Evolutionary conservation across 2,329 filamentous ascomycete genomes (phyloP), one percentile per base, ranked within the genome.

Genomic region (Cladosporium sp.): DNA sequence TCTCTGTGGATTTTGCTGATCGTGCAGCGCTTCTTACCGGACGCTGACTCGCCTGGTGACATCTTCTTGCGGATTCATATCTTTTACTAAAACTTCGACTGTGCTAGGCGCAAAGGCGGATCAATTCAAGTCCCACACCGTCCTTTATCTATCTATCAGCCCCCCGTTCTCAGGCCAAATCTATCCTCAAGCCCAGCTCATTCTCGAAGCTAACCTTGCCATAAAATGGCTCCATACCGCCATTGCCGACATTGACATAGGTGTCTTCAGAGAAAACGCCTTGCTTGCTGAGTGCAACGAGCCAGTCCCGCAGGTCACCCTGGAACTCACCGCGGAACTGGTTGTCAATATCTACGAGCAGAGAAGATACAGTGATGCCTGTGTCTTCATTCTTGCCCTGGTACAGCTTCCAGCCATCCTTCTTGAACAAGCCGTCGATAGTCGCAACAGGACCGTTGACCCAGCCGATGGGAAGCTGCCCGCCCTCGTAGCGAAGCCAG

Each of bases 171-270:
- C n/a, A 46, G 8, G 39, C 21, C 39, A 66, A 23, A 26, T 65
- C 58, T 26, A 68, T 68, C 48, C 48, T 53, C 66, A 71, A 23
- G 5, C 54, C 64, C 18, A 70, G 32, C 39, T 66, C 66, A 28
- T 69, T 70, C 58, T 63, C 48, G 30, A 71, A 71, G 32, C 54
- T 39, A 11, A 71, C 68, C 14, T 59, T 70, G 14, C 68, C 69
- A 48, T 66, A 70, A 43, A 68, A 71, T 11, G 69, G 67, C 34
- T 71, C 69, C 69, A 70, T 67, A 25, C 79, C 79, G 21, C 75
- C 79, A 66, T 81, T 81, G 1, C 79, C 79, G 7, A 82, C 78
- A 61, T 81, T 81, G 39, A 81, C 77, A 65, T 76, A 82, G 1
- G 77, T 80, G 21, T 67, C 71, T 13, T 74, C 71, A 3, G 68